These are phyloP conservation scores for Trichodelitschia bisporula DNA, from an alignment of 495 filamentous ascomycete species.

Conservation along the genomic window DNA sequence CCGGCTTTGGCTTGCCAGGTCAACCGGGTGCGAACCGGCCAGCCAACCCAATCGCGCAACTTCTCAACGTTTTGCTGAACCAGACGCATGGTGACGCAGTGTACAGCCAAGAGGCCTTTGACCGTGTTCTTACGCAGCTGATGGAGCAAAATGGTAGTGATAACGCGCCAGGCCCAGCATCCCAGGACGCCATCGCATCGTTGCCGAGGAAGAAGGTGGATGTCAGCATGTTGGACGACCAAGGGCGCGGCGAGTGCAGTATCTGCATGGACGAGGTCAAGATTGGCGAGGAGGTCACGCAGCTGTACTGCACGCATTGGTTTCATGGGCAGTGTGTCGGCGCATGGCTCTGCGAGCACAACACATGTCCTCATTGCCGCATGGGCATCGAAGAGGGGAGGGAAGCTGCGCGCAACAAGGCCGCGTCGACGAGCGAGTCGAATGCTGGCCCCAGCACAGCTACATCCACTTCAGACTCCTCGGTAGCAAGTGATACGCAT, in stretches of 20 bases:
- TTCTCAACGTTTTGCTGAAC: conserved; percentile 30
- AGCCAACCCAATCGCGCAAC: conserved; percentile 8
- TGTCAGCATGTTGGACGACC: conserved; percentile 36
- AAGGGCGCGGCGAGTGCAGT: conserved; percentile 55
- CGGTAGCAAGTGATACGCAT: too few species aligned
- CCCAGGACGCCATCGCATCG: conserved; percentile 41
- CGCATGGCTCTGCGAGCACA: conserved; percentile 64
- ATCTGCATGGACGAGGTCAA: conserved; percentile 82
- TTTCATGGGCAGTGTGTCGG: conserved; percentile 61
- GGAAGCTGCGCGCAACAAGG: too few species aligned
- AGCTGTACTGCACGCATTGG: conserved; percentile 77
- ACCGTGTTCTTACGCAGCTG: conserved; percentile 65
- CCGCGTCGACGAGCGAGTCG: too few species aligned
- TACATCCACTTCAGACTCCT: too few species aligned
- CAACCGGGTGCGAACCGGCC: background rate
- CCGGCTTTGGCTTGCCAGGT: too few species aligned
- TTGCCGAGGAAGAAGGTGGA: conserved; percentile 41
- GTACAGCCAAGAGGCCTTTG: conserved; percentile 71
- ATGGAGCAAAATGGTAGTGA: conserved; percentile 57
- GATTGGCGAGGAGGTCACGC: conserved; percentile 46
- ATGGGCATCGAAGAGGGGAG: conserved; percentile 38
- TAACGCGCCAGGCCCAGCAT: conserved; percentile 64
- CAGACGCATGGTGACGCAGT: conserved; percentile 60
- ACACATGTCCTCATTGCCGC: conserved; percentile 78
- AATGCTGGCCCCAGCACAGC: too few species aligned